These are phyloP conservation scores for Thelonectria rubi DNA, from an alignment of 2,329 filamentous ascomycete species.

Conservation along the genomic window DNA sequence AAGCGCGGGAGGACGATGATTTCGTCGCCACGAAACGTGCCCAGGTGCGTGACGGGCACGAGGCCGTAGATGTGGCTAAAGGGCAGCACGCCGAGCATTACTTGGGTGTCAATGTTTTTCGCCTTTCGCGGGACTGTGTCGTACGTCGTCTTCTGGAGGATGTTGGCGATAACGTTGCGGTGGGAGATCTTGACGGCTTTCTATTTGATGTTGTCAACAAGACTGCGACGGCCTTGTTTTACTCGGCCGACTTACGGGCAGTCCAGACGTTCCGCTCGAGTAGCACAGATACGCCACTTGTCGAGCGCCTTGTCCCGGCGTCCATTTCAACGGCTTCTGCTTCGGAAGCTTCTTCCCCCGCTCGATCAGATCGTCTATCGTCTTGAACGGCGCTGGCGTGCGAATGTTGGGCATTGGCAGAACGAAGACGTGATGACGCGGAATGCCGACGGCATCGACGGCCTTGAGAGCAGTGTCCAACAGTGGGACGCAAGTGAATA, in stretches of 20 bases:
- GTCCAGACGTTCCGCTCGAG: constrained; percentile 80
- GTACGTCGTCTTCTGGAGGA: constrained; percentile 66
- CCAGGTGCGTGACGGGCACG: constrained; percentile 73
- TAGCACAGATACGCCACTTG: constrained; percentile 82
- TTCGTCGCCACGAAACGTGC: constrained; percentile 76
- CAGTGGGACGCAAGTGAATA: constrained; percentile 78
- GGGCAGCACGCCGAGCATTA: constrained; percentile 73
- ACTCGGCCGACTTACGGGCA: constrained; percentile 64
- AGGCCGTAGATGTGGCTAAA: constrained; percentile 86
- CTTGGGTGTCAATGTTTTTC: constrained; percentile 51
- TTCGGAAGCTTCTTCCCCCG: constrained; percentile 63
- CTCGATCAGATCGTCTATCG: constrained; percentile 70
- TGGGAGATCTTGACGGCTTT: constrained; percentile 90
- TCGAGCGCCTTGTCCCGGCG: constrained; percentile 69
- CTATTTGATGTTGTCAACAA: constrained; percentile 48
- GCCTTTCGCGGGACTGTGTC: constrained; percentile 48
- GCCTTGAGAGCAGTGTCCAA: constrained; percentile 71
- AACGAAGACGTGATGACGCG: constrained; percentile 71
- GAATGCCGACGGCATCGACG: constrained; percentile 68
- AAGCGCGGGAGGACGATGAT: constrained; percentile 79
- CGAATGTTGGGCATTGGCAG: constrained; percentile 67
- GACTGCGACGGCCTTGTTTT: not conserved
- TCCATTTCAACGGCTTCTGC: constrained; percentile 65
- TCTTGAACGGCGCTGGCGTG: constrained; percentile 62
- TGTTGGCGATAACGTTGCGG: constrained; percentile 80